These are phyloP conservation scores for Sugiyamaella chiloensis DNA, from an alignment of 805 yeast genomes.

Conservation along the genomic window DNA sequence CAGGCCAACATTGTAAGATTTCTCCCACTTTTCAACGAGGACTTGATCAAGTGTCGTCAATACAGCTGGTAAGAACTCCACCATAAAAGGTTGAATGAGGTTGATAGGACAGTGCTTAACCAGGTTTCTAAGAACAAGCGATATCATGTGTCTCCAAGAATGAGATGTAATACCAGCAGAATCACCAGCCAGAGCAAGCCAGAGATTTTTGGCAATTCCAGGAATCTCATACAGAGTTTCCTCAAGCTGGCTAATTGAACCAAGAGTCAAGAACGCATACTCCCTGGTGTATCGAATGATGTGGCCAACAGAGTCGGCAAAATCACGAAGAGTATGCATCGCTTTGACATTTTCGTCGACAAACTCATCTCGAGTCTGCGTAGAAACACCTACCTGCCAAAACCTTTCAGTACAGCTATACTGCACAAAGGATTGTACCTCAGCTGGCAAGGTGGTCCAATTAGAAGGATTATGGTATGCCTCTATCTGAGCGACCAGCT, in stretches of 20 bases:
- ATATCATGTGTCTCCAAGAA: constrained; percentile 96
- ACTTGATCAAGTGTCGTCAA: constrained; percentile 69
- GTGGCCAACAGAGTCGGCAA: constrained; percentile 97
- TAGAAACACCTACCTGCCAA: constrained; percentile 98
- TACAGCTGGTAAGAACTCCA: constrained; percentile 72
- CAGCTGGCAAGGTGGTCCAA: constrained; percentile 83
- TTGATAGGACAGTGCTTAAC: constrained; percentile 83
- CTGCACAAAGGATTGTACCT: constrained; percentile 88
- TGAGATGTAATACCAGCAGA: constrained; percentile 86
- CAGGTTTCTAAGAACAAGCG: constrained; percentile 80
- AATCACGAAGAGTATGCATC: constrained; percentile 87
- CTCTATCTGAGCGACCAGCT: constrained; percentile 83
- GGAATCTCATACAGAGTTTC: constrained; percentile 87
- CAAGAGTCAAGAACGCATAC: constrained; percentile 85
- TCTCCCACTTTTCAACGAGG: constrained; percentile 74
- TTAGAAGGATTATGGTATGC: constrained; percentile 92
- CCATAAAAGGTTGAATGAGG: constrained; percentile 65
- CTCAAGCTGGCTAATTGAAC: constrained; percentile 85
- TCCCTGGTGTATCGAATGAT: constrained; percentile 93
- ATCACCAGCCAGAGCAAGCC: constrained; percentile 86
- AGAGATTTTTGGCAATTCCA: constrained; percentile 66
- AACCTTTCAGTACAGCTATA: constrained; percentile 89
- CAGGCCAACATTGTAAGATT: constrained; percentile 49
- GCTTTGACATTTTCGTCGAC: constrained; percentile 93
- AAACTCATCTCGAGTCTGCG: constrained; percentile 89